Base-by-base conservation (phyloP, 306 rosid genomes). In the Delonix regia region DNA sequence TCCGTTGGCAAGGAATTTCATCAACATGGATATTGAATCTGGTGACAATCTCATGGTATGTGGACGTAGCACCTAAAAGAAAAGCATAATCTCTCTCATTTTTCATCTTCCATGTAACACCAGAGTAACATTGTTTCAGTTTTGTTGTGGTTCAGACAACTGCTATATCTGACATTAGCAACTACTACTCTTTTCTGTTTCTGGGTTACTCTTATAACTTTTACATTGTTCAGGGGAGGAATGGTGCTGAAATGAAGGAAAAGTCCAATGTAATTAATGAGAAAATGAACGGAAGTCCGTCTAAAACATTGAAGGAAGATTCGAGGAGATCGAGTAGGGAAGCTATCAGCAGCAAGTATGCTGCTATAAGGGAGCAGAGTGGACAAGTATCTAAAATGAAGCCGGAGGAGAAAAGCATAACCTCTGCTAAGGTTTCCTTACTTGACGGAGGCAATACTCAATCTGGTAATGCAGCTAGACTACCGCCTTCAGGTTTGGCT, bases 1-100 rank as follows among this genome's bases (percentile, higher is more conserved):
- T 69, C 98, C 99, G 19, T 87, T 93, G 53, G 96, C 92, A 9
- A 88, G 97, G 89, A 93, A 88, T 91, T 95, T 95, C 74, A 89
- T 88, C 64, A 45, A 78, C 65, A 39, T 75, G 38, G 98, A 91
- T 74, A 78, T 91, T 4, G 99, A 91, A 85, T 70, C 91, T 33
- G 81, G 83, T 75, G 88, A 80, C 86, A 87, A 83, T 64, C 74
- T 64, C 84, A 79, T 66, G 82, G 99, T 95, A 89, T 80, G 89
- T 79, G 52, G 28, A 66, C 56, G 6, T 42, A 28, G 21, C 45
- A 39, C 42, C 1, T 1, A 42, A 36, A 75, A 51, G 9, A 19
- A 19, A 34, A 30, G 9, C 0, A 15, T 19, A 60, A 0, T 28
- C 30, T 12, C 41, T 60, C 41, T 2, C 4, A 19, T 7, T 65